Evolutionary conservation across 164 flowering plant genomes (phyloP), one percentile per base, ranked within the genome.

Genomic region (Aristolochia contorta): DNA sequence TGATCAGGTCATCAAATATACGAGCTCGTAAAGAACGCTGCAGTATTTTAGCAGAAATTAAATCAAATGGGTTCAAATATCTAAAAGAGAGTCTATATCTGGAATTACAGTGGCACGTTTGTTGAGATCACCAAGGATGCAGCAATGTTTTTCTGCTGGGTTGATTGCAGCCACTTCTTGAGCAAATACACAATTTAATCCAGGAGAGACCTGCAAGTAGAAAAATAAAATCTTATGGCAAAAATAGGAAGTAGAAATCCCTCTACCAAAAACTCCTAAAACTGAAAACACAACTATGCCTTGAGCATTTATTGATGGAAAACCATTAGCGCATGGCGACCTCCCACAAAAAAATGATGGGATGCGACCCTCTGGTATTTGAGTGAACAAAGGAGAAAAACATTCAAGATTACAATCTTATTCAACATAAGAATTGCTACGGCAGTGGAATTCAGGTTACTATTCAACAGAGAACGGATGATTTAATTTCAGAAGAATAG

Each of bases 181-280:
- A 13, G 79, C 60, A 67, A 71, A 80, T 1, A 12, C 20, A 52
- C 77, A 68, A 32, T 74, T 73, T n/a, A 72, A 60, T 33, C 96
- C 93, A 50, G 96, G 78, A 2, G 87, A 79, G 60, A 89, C 91
- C 98, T 89, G 86, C 77, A 79, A 45, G 27, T 23, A n/a, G 16
- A 23, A 12, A 53, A 16, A 6, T 6, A n/a, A 53, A 47, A n/a
- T 27, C 30, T 27, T 27, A 27, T 27, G 30, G 30, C 30, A 27
- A 27, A 27, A 27, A 27, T 27, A 27, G 30, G 5, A 27, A 27
- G 30, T 27, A 27, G 30, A 27, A 27, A 27, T 2, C 30, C 30
- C 30, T 0, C 7, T 3, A 53, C 24, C 56, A 53, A n/a, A 16
- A 3, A 22, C 12, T 12, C 21, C 22, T 12, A 16, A 2, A n/a